Evolutionary conservation across 257 asterid genomes (phyloP).

Genomic region (Solanum dulcamara): DNA sequence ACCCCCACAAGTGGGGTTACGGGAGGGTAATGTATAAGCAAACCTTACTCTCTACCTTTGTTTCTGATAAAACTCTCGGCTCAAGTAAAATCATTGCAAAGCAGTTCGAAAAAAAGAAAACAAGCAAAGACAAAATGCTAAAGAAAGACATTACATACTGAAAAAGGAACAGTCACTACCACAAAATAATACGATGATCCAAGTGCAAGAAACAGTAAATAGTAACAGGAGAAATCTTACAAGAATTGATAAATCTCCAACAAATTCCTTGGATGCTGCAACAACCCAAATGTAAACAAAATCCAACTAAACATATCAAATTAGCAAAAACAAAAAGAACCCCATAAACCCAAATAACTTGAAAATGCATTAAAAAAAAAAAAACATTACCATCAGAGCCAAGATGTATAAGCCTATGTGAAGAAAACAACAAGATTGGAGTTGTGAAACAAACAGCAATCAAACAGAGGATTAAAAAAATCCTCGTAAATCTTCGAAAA

Average conservation of each 20-base stretch:
- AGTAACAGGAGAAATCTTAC: not conserved
- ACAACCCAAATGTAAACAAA: conserved; percentile 3
- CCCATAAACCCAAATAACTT: not conserved
- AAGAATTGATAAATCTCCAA: conserved; percentile 62
- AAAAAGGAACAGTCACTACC: not conserved
- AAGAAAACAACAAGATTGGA: conserved; percentile 52
- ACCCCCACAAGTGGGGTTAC: not conserved
- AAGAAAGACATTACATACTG: not conserved
- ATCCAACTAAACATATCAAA: not conserved
- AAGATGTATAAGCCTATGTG: conserved; percentile 39
- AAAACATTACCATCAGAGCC: conserved; percentile 39
- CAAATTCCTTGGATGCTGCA: conserved; percentile 51
- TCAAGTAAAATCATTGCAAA: not conserved
- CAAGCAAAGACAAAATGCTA: not conserved
- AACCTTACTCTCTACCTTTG: not conserved
- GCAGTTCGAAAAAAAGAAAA: not conserved
- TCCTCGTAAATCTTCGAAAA: conserved; percentile 64
- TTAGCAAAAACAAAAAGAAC: not conserved
- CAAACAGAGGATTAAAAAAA: conserved; percentile 64
- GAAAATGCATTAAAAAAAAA: not conserved
- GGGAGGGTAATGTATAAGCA: not conserved
- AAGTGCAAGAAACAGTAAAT: not conserved
- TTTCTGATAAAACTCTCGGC: not conserved
- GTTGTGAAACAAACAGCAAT: conserved; percentile 46
- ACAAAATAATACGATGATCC: not conserved